phyloP scores from a whole-genome alignment of 192 early-diverging fungal species.

The Borealophlyctis nickersoniae region DNA sequence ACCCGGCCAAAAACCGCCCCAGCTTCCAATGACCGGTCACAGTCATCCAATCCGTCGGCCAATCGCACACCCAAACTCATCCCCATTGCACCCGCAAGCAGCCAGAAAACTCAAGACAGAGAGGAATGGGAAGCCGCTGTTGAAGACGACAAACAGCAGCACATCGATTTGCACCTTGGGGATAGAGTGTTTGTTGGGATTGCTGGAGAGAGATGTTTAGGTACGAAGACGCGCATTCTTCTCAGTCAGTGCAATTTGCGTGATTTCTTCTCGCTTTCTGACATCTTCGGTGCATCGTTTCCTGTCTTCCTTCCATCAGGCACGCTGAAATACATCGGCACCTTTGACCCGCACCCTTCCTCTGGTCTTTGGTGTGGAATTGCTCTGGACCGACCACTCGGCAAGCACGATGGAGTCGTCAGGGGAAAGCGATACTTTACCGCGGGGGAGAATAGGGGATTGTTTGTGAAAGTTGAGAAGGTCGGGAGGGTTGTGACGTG shows the following conservation, averaged over 20 bases:
- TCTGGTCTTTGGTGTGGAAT: slow-evolving; percentile 47
- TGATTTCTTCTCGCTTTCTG: no score
- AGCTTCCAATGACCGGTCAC: slow-evolving; percentile 11
- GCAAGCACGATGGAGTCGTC: slow-evolving; percentile 48
- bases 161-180: slow-evolving; percentile 26
- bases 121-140: slow-evolving; percentile 1
- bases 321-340: slow-evolving; percentile 39
- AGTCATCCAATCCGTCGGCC: background rate
- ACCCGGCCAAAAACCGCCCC: slow-evolving; percentile 29
- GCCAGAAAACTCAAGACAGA: no score
- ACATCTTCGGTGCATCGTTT: no score
- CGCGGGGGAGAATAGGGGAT: slow-evolving; percentile 38
- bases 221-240: slow-evolving; percentile 13
- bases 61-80: background rate
- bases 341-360: slow-evolving; percentile 38
- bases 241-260: no score
- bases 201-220: slow-evolving; percentile 29
- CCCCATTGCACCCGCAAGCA: no score
- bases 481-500: background rate
- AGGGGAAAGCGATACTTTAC: slow-evolving; percentile 40
- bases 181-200: slow-evolving; percentile 37
- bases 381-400: slow-evolving; percentile 40
- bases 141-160: slow-evolving; percentile 17
- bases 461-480: slow-evolving; percentile 45
- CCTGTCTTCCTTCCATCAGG: no score